Evolutionary conservation across 2,329 filamentous ascomycete species (phyloP), one percentile per base, ranked within the genome.

Genomic region (Colletotrichum chlorophyti): DNA sequence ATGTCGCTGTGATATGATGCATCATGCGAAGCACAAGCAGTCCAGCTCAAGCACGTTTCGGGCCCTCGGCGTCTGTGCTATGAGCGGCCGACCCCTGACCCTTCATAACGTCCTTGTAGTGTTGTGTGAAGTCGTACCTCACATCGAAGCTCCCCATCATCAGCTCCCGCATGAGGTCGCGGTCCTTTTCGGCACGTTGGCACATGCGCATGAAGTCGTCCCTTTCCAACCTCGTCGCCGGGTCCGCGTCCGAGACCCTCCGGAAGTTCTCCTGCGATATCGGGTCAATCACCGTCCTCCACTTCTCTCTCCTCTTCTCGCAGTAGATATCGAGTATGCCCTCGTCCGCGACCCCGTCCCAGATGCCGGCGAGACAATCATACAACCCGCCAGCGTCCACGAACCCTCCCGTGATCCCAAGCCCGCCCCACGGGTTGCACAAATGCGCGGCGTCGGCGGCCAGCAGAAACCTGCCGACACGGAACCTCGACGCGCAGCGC

Each of bases 371-470:
- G 3, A 88, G 75, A 64, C 84, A 86, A 63, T 89, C 84, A 57
- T 79, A 84, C 6, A 89, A 75, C 0, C 83, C 83, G 10, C 83
- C 85, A 3, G 86, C 78, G 63, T 88, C 86, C n/a, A 84, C 83
- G 52, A 89, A 83, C 0, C 86, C 86, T 6, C 85, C 84, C 0
- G 84, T 88, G 46, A 88, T 79, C 1, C 86, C 86, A 14, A 88
- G 73, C 0, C 86, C 86, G 41, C 86, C 86, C 70, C 80, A 80
- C 1, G 78, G 77, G 65, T 81, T 82, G 65, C 79, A 81, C 14
- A 81, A 63, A 49, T 88, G 85, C 3, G 85, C 85, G 2, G 85
- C 84, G 70, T 88, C 85, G 0, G 84, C 85, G 1, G 81, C 84
- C 0, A 88, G 72, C 5, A 86, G 57, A 34, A 87, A 72, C 6